phyloP scores from a whole-genome alignment of 352 stramenopile species.

The Pythium utonaiense region DNA sequence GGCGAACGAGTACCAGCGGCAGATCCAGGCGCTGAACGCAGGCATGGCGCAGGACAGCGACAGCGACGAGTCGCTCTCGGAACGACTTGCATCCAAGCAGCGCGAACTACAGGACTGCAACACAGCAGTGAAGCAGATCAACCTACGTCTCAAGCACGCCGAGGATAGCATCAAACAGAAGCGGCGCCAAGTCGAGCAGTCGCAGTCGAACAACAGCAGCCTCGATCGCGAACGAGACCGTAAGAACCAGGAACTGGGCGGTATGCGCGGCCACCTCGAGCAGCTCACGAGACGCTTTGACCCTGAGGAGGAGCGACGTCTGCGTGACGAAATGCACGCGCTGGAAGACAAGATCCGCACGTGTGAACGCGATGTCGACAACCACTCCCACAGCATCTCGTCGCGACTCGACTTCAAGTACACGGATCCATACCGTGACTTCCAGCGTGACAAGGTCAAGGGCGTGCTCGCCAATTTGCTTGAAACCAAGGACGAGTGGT shows the following conservation, averaged over 20 bases:
- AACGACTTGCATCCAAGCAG: slow-evolving; percentile 74
- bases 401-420: slow-evolving; percentile 97
- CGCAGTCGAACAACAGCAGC: slow-evolving; percentile 69
- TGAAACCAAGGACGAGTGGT: slow-evolving; percentile 91
- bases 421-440: slow-evolving; percentile 91
- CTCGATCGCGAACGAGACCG: slow-evolving; percentile 63
- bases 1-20: slow-evolving; percentile 67
- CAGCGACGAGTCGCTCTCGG: slow-evolving; percentile 71
- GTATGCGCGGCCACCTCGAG: slow-evolving; percentile 48
- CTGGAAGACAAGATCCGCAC: slow-evolving; percentile 62
- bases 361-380: slow-evolving; percentile 89
- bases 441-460: slow-evolving; percentile 95
- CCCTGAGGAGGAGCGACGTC: slow-evolving; percentile 59
- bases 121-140: slow-evolving; percentile 87
- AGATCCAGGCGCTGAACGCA: slow-evolving; percentile 86
- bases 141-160: slow-evolving; percentile 93
- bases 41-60: slow-evolving; percentile 77
- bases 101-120: slow-evolving; percentile 75
- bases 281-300: slow-evolving; percentile 73
- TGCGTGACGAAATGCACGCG: slow-evolving; percentile 55
- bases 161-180: slow-evolving; percentile 83
- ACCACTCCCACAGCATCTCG: slow-evolving; percentile 90
- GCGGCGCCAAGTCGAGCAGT: slow-evolving; percentile 62
- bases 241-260: slow-evolving; percentile 65
- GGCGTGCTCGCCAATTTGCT: slow-evolving; percentile 96